Conservation (phyloP, 2,329 filamentous ascomycete species). For the Chaetomiaceae sp. region DNA sequence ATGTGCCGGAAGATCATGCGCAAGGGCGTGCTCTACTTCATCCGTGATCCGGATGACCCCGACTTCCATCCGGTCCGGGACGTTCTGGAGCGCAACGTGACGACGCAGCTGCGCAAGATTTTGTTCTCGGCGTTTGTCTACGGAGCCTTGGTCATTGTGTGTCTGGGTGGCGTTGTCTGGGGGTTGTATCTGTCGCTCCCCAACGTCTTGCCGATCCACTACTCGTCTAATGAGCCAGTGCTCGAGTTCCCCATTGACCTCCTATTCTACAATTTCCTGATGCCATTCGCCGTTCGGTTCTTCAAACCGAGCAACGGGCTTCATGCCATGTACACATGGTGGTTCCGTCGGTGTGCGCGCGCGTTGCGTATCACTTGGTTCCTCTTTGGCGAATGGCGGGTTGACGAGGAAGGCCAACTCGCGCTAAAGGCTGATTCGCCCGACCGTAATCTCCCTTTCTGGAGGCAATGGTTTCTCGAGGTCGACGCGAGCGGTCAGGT, state of each 20-base stretch:
- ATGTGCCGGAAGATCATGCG: constrained; percentile 99
- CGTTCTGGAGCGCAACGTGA: constrained; percentile 86
- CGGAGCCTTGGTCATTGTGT: constrained; percentile 85
- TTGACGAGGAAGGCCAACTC: constrained; percentile 75
- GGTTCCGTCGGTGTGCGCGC: constrained; percentile 84
- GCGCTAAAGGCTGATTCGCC: constrained; percentile 40
- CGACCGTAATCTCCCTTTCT: constrained; percentile 34
- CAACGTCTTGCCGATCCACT: constrained; percentile 81
- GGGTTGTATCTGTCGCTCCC: constrained; percentile 65
- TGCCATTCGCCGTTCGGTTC: constrained; percentile 78
- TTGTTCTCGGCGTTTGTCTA: constrained; percentile 95
- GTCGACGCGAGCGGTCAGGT: constrained; percentile 41
- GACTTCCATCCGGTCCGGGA: constrained; percentile 97
- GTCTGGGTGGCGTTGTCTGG: constrained; percentile 94
- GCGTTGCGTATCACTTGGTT: constrained; percentile 82
- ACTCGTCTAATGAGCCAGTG: constrained; percentile 86
- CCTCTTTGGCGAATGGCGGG: constrained; percentile 76
- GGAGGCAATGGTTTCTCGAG: constrained; percentile 45
- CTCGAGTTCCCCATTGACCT: constrained; percentile 93
- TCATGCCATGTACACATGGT: constrained; percentile 88
- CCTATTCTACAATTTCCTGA: constrained; percentile 93
- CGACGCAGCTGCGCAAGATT: constrained; percentile 92
- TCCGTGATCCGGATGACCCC: constrained; percentile 94
- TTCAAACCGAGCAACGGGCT: constrained; percentile 82
- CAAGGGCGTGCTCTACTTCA: constrained; percentile 93